A percentile compares a stretch with the other conserved stretches of the same genome.
phyloP scores from a whole-genome alignment of 1,284 basidiomycete genomes.

The Dichomitus squalens region DNA sequence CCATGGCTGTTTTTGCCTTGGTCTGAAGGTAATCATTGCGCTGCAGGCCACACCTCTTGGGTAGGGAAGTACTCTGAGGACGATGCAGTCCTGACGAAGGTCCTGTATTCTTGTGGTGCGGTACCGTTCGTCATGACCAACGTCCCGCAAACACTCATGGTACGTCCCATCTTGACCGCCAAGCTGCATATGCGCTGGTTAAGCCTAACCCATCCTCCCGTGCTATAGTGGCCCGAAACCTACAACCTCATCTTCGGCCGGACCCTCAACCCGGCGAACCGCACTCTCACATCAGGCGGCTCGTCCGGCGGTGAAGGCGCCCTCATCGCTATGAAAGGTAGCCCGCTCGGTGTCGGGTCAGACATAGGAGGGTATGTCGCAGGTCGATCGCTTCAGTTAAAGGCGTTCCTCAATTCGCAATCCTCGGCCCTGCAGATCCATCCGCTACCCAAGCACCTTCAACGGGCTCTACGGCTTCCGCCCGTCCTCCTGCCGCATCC shows the following conservation, averaged over 20 bases:
- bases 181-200: no score
- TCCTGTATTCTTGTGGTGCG: slow-evolving; percentile 41
- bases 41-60: slow-evolving; percentile 31
- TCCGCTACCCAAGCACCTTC: slow-evolving; percentile 77
- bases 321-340: slow-evolving; percentile 60
- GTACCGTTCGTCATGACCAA: slow-evolving; percentile 75
- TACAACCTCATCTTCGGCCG: slow-evolving; percentile 48
- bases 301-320: slow-evolving; percentile 63
- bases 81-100: slow-evolving; percentile 24
- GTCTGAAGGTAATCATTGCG: no score
- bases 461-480: slow-evolving; percentile 86
- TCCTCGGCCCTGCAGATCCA: slow-evolving; percentile 48
- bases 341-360: slow-evolving; percentile 69
- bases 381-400: slow-evolving; percentile 38
- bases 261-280: slow-evolving; percentile 56
- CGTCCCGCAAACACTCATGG: slow-evolving; percentile 74
- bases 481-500: slow-evolving; percentile 41
- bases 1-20: not conserved
- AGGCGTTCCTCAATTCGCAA: slow-evolving; percentile 45
- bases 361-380: slow-evolving; percentile 64
- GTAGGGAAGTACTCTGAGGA: slow-evolving; percentile 23
- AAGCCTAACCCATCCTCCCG: not conserved
- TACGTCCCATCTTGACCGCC: not conserved
- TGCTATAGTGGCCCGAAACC: slow-evolving; percentile 40
- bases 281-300: slow-evolving; percentile 51